Evolutionary conservation across 2,329 filamentous ascomycete genomes (phyloP).

Genomic region (Aspergillus neotritici): DNA sequence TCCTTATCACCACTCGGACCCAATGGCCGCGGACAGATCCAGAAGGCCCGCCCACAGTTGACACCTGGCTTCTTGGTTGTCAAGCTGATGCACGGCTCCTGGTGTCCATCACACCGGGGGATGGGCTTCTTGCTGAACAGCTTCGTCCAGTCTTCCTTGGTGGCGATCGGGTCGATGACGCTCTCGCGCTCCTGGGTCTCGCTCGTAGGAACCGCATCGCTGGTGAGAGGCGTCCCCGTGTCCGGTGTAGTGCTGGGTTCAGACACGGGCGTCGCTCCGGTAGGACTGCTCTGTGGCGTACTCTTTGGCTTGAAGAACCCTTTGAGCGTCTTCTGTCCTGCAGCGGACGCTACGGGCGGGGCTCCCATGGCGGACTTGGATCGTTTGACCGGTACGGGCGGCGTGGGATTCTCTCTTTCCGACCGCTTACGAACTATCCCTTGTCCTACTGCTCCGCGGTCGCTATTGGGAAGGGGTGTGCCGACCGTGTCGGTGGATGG

Average conservation of each 20-base stretch:
- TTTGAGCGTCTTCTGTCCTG: conserved; percentile 60
- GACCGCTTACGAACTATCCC: conserved; percentile 35
- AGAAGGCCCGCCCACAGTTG: conserved; percentile 66
- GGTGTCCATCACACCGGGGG: conserved; percentile 75
- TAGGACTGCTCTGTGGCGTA: conserved; percentile 7
- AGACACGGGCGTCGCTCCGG: background rate
- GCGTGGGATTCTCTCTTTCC: conserved; percentile 23
- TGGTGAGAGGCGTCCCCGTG: background rate
- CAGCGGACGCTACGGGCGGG: conserved; percentile 24
- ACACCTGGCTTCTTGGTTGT: conserved; percentile 83
- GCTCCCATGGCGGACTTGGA: conserved; percentile 40
- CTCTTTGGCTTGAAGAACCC: conserved; percentile 71
- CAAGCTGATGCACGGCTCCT: conserved; percentile 76
- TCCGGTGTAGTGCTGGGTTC: background rate
- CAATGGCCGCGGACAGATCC: conserved; percentile 68
- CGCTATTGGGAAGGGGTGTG: background rate
- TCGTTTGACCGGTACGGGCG: conserved; percentile 43
- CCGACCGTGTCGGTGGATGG: background rate
- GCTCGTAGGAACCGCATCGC: background rate
- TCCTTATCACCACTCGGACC: conserved; percentile 83
- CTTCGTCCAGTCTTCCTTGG: conserved; percentile 79
- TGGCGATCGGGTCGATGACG: conserved; percentile 61
- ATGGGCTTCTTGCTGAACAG: conserved; percentile 68
- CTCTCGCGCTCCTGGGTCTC: conserved; percentile 40
- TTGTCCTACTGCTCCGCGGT: conserved; percentile 3